These are phyloP conservation scores for Fusarium bactridioides DNA, from an alignment of 2,329 filamentous ascomycete genomes.

Conservation along the genomic window DNA sequence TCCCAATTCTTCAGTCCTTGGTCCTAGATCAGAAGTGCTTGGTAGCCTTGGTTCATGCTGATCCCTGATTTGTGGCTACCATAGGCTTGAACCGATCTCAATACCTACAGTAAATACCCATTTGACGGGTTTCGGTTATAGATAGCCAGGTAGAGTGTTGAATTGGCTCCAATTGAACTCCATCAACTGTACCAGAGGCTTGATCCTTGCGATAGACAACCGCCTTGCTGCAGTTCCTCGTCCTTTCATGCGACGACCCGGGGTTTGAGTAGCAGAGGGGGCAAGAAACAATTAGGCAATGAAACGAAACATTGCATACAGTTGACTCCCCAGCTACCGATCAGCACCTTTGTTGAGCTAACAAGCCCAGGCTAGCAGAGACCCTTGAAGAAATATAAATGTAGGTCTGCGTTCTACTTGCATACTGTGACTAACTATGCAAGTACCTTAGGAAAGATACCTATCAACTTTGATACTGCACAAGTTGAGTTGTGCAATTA, in stretches of 20 bases:
- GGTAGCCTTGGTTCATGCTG: slow-evolving; percentile 3
- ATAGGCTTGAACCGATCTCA: neutral
- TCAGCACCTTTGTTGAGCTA: slow-evolving; percentile 32
- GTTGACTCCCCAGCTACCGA: slow-evolving; percentile 29
- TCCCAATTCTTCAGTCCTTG: slow-evolving; percentile 26
- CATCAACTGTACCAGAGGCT: neutral
- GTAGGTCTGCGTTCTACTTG: slow-evolving; percentile 11
- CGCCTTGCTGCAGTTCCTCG: neutral
- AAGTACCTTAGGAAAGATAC: neutral
- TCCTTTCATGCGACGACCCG: slow-evolving; percentile 6
- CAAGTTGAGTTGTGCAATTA: slow-evolving; percentile 24
- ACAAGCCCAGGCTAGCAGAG: slow-evolving; percentile 18
- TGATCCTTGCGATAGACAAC: neutral
- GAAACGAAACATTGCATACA: slow-evolving; percentile 40
- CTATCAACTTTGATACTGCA: slow-evolving; percentile 1
- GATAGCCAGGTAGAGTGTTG: neutral
- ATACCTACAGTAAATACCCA: neutral
- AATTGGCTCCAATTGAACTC: neutral
- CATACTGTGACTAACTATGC: neutral
- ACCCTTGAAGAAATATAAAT: slow-evolving; percentile 14
- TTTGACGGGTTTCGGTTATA: neutral
- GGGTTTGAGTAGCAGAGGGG: slow-evolving; percentile 13
- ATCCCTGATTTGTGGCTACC: neutral
- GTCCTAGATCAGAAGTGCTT: neutral
- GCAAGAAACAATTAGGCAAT: slow-evolving; percentile 39